Evolutionary conservation across 2,329 filamentous ascomycete genomes (phyloP).

Genomic region (Cladophialophora chaetospira): DNA sequence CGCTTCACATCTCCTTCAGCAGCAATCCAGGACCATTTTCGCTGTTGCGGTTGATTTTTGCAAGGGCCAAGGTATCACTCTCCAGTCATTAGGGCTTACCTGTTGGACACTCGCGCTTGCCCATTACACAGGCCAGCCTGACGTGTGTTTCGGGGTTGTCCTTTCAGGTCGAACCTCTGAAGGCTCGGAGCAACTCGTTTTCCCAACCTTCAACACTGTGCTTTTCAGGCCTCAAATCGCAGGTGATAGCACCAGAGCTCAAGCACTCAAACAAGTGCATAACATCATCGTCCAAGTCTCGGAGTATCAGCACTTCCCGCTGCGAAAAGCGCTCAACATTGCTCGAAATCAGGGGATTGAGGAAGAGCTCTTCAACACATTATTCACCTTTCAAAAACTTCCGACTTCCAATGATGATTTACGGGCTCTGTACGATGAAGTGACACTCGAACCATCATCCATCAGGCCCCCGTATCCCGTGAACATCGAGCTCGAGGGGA

Average conservation of each 20-base stretch:
- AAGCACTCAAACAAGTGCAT: slow-evolving; percentile 74
- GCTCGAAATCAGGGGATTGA: slow-evolving; percentile 44
- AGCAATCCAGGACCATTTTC: slow-evolving; percentile 46
- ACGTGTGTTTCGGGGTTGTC: slow-evolving; percentile 80
- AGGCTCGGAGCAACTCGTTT: slow-evolving; percentile 67
- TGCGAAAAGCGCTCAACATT: slow-evolving; percentile 67
- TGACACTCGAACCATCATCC: slow-evolving; percentile 51
- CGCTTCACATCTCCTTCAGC: slow-evolving; percentile 48
- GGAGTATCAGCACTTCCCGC: slow-evolving; percentile 74
- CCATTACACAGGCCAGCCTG: slow-evolving; percentile 62
- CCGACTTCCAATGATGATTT: slow-evolving; percentile 38
- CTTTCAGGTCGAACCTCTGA: slow-evolving; percentile 81
- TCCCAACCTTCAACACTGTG: slow-evolving; percentile 92
- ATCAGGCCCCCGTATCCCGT: slow-evolving; percentile 79
- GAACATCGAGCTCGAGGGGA: slow-evolving; percentile 76
- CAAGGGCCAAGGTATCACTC: slow-evolving; percentile 65
- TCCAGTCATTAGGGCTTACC: slow-evolving; percentile 75
- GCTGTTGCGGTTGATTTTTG: slow-evolving; percentile 61
- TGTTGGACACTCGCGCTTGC: slow-evolving; percentile 75
- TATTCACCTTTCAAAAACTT: slow-evolving; percentile 67
- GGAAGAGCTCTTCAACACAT: slow-evolving; percentile 57
- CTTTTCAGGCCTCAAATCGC: slow-evolving; percentile 72
- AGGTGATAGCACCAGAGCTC: slow-evolving; percentile 55
- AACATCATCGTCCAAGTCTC: slow-evolving; percentile 65
- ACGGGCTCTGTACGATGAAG: slow-evolving; percentile 60